phyloP scores from a whole-genome alignment of 495 filamentous ascomycete species.

The Lindgomyces ingoldianus region DNA sequence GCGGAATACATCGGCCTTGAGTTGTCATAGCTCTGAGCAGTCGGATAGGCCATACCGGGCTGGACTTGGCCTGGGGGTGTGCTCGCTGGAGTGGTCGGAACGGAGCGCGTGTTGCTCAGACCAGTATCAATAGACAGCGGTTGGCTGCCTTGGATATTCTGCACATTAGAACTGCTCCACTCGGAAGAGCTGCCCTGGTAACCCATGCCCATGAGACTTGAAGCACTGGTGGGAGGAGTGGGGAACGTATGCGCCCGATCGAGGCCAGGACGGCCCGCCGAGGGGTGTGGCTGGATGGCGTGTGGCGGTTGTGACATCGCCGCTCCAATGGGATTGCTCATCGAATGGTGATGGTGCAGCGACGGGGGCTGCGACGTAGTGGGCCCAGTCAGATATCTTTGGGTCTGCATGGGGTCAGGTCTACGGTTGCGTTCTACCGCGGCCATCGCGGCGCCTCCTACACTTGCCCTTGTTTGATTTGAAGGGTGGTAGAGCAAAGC shows the following conservation, averaged over 20 bases:
- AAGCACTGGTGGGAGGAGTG: slow-evolving; percentile 89
- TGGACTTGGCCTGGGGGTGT: slow-evolving; percentile 79
- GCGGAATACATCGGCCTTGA: slow-evolving; percentile 81
- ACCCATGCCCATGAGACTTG: slow-evolving; percentile 82
- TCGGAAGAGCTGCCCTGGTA: slow-evolving; percentile 72
- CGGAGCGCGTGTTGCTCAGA: slow-evolving; percentile 75
- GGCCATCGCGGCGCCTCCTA: slow-evolving; percentile 75
- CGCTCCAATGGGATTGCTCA: slow-evolving; percentile 65
- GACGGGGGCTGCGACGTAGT: slow-evolving; percentile 57
- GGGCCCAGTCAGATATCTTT: slow-evolving; percentile 49
- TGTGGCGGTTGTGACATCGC: slow-evolving; percentile 66
- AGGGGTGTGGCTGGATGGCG: slow-evolving; percentile 74
- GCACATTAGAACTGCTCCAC: slow-evolving; percentile 70
- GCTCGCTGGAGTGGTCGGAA: slow-evolving; percentile 91
- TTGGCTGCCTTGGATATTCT: slow-evolving; percentile 64
- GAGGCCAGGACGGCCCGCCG: slow-evolving; percentile 66
- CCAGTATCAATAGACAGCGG: slow-evolving; percentile 84
- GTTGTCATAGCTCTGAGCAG: slow-evolving; percentile 71
- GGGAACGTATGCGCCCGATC: slow-evolving; percentile 89
- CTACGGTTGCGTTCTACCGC: slow-evolving; percentile 73
- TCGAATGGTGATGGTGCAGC: slow-evolving; percentile 75
- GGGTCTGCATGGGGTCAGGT: slow-evolving; percentile 51
- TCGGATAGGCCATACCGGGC: slow-evolving; percentile 74
- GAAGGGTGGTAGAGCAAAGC: slow-evolving; percentile 91
- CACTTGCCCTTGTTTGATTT: slow-evolving; percentile 70